phyloP scores from a whole-genome alignment of 768 basidiomycete genomes.

The Russula sp. region DNA sequence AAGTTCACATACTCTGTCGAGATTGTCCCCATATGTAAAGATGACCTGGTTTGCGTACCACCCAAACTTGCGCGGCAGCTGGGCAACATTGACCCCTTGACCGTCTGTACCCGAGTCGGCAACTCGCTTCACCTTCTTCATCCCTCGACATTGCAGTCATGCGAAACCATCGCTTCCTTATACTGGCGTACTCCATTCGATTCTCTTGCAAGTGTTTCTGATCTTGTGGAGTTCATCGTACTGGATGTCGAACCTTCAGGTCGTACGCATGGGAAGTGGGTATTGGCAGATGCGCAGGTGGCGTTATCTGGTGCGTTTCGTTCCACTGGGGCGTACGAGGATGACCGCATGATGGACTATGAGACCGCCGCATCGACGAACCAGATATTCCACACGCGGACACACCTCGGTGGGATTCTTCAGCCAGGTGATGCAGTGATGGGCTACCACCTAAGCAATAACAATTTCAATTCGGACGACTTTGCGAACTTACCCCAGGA shows the following conservation, averaged over 20 bases:
- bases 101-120: conserved; percentile 86
- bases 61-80: conserved; percentile 75
- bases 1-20: conserved; percentile 98
- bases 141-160: conserved; percentile 76
- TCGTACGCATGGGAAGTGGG: conserved; percentile 68
- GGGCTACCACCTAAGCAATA: conserved; percentile 83
- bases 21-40: conserved; percentile 95
- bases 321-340: conserved; percentile 42
- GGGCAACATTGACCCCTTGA: conserved; percentile 85
- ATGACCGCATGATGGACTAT: conserved; percentile 55
- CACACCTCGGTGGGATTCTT: conserved; percentile 88
- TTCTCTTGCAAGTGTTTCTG: conserved; percentile 73
- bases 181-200: conserved; percentile 96
- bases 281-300: conserved; percentile 88
- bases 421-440: conserved; percentile 94
- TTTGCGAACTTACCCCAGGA: conserved; percentile 64
- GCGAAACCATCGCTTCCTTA: conserved; percentile 70
- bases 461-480: conserved; percentile 91
- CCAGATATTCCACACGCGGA: conserved; percentile 92
- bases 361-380: conserved; percentile 58
- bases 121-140: conserved; percentile 91
- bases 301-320: conserved; percentile 78
- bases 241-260: conserved; percentile 89
- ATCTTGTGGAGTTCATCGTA: conserved; percentile 92
- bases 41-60: conserved; percentile 92